Evolutionary conservation across 306 rosid species (phyloP).

Genomic region (Abrus pulchellus): DNA sequence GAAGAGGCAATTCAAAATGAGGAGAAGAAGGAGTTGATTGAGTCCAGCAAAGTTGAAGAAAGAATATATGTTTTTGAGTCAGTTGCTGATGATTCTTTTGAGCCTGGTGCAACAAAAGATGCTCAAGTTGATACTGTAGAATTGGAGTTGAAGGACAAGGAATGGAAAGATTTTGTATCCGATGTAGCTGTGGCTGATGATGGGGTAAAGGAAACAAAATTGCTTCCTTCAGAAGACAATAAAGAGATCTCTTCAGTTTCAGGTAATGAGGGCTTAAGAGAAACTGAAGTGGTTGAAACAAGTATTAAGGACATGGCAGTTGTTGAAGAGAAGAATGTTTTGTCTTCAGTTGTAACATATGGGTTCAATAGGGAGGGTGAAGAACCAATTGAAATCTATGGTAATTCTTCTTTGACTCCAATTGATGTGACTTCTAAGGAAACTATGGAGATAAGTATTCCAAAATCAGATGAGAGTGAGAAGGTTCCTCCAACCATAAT

Average conservation of each 20-base stretch:
- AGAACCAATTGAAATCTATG: constrained; percentile 23
- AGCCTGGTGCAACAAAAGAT: constrained; percentile 23
- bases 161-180: constrained; percentile 8
- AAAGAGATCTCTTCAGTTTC: constrained; percentile 21
- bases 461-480: constrained; percentile 35
- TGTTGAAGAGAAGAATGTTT: constrained; percentile 40
- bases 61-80: constrained; percentile 41
- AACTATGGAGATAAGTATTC: constrained; percentile 44
- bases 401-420: constrained; percentile 19
- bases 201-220: constrained; percentile 10
- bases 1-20: constrained; percentile 44
- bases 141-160: constrained; percentile 37
- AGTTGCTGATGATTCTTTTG: constrained; percentile 30
- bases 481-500: constrained; percentile 36
- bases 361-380: constrained; percentile 19
- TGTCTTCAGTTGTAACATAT: constrained; percentile 9
- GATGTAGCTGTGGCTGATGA: constrained; percentile 4
- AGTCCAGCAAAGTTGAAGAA: constrained; percentile 34
- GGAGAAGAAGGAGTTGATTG: constrained; percentile 30
- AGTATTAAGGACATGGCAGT: neutral
- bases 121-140: constrained; percentile 25
- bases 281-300: constrained; percentile 47
- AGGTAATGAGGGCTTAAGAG: constrained; percentile 36
- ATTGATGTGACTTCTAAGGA: constrained; percentile 50
- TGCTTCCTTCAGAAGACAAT: constrained; percentile 30